phyloP scores from a whole-genome alignment of 208 protist species.

The Borovskyia barvae region DNA sequence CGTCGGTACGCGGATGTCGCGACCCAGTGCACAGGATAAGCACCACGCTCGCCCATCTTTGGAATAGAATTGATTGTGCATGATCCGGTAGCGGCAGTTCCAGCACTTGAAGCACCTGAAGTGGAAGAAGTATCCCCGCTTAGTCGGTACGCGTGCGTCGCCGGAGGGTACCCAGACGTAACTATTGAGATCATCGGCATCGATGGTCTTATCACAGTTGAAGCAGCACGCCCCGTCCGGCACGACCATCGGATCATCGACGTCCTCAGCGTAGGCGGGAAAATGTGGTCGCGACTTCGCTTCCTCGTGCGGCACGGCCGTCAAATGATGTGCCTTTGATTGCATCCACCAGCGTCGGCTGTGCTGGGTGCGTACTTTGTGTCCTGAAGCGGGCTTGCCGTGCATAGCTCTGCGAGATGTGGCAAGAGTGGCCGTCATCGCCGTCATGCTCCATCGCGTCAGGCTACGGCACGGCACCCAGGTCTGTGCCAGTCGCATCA shows the following conservation, averaged over 20 bases:
- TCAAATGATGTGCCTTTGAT: constrained; percentile 86
- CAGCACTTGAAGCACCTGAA: constrained; percentile 90
- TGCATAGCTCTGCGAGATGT: constrained; percentile 51
- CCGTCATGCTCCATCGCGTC: no score
- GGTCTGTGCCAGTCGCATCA: constrained; percentile 3
- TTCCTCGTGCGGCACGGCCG: constrained; percentile 80
- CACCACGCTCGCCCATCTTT: constrained; percentile 86
- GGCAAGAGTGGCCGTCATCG: constrained; percentile 1
- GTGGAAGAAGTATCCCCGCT: constrained; percentile 90
- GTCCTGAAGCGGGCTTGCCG: constrained; percentile 81
- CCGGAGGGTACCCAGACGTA: constrained; percentile 89
- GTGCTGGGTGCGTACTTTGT: constrained; percentile 91
- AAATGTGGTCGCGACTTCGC: constrained; percentile 74
- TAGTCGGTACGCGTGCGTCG: constrained; percentile 79
- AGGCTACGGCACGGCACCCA: constrained; percentile 1
- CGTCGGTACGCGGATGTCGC: constrained; percentile 78
- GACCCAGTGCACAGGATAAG: constrained; percentile 76
- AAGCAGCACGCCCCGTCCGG: constrained; percentile 76
- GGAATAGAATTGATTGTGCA: constrained; percentile 91
- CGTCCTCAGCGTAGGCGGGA: constrained; percentile 84
- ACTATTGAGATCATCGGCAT: constrained; percentile 67
- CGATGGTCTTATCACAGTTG: constrained; percentile 78
- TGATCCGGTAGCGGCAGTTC: constrained; percentile 81
- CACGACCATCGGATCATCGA: constrained; percentile 80
- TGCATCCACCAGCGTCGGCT: constrained; percentile 87